Evolutionary conservation across 2,329 filamentous ascomycete species (phyloP).

Genomic region (Orbilia blumenaviensis): DNA sequence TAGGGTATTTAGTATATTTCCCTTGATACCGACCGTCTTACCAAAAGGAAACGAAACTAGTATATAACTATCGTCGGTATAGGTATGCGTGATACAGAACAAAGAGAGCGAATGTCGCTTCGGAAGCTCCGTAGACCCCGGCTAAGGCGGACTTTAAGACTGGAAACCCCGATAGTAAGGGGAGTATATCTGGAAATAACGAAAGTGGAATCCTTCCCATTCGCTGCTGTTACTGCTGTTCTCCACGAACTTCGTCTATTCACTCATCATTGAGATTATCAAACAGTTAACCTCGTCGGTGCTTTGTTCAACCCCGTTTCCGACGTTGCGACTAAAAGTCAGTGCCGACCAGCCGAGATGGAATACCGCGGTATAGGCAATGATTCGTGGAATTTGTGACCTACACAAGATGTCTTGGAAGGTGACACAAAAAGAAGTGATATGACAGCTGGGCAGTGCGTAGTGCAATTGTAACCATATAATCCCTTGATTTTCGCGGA

Average conservation of each 20-base stretch:
- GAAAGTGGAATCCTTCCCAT: background rate
- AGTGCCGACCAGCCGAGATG: slow-evolving; percentile 11
- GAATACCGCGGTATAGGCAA: background rate
- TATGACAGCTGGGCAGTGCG: slow-evolving; percentile 7
- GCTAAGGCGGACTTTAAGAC: slow-evolving; percentile 6
- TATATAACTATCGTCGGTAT: background rate
- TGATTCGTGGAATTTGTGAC: background rate
- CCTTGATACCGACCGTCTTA: background rate
- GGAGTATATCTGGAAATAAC: background rate
- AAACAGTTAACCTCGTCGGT: background rate
- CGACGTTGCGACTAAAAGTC: background rate
- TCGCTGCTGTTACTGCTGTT: background rate
- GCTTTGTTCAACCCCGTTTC: slow-evolving; percentile 8
- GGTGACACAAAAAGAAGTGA: background rate
- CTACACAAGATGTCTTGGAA: slow-evolving; percentile 10
- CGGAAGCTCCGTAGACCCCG: slow-evolving; percentile 1
- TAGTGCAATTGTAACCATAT: background rate
- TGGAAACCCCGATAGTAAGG: background rate
- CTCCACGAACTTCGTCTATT: too few species aligned
- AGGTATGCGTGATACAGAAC: background rate
- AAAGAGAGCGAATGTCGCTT: slow-evolving; percentile 8
- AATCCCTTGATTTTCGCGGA: background rate
- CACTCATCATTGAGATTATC: background rate
- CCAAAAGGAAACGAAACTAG: background rate
- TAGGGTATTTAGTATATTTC: background rate